Percentiles rank a stretch among this genome's conserved stretches.
Evolutionary conservation across 2,329 filamentous ascomycete genomes (phyloP).

Genomic region (Aureobasidium vineae): DNA sequence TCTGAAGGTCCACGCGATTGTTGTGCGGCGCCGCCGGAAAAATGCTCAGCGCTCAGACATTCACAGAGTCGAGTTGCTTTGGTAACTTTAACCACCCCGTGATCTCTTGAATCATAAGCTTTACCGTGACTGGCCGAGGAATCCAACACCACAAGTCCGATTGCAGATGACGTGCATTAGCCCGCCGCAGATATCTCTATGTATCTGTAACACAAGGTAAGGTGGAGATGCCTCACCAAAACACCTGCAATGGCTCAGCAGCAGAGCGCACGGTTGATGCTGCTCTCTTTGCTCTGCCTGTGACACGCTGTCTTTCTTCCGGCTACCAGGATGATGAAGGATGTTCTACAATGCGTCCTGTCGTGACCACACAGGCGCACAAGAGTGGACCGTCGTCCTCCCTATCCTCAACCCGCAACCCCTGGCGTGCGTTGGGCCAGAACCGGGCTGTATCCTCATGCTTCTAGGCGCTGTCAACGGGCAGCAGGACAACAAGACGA

Average conservation of each 20-base stretch:
- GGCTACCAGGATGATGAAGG: constrained; percentile 22
- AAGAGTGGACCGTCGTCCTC: constrained; percentile 8
- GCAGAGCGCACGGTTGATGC: constrained; percentile 11
- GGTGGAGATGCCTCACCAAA: constrained; percentile 24
- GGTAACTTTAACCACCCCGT: constrained; percentile 19
- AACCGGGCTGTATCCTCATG: constrained; percentile 16
- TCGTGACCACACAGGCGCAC: constrained; percentile 15
- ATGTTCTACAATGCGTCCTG: constrained; percentile 17
- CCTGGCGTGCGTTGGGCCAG: constrained; percentile 23
- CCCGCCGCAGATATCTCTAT: constrained; percentile 10
- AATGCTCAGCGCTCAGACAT: constrained; percentile 17
- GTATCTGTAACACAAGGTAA: constrained; percentile 24
- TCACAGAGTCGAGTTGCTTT: constrained; percentile 4
- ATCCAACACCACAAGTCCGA: constrained; percentile 10
- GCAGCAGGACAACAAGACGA: constrained; percentile 22
- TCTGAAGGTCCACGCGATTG: constrained; percentile 4
- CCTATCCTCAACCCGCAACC: constrained; percentile 6
- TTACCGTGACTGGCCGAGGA: constrained; percentile 8
- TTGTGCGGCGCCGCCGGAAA: constrained; percentile 18
- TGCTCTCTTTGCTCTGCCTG: constrained; percentile 15
- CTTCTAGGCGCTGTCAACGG: constrained; percentile 5
- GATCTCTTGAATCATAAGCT: constrained; percentile 17
- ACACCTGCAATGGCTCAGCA: constrained; percentile 6
- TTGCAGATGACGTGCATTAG: constrained; percentile 27
- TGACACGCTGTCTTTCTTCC: constrained; percentile 21